Percentiles rank a stretch among this genome's conserved stretches.
These are phyloP conservation scores for Moniliella sp. DNA, from an alignment of 1,284 basidiomycete genomes.

Conservation along the genomic window DNA sequence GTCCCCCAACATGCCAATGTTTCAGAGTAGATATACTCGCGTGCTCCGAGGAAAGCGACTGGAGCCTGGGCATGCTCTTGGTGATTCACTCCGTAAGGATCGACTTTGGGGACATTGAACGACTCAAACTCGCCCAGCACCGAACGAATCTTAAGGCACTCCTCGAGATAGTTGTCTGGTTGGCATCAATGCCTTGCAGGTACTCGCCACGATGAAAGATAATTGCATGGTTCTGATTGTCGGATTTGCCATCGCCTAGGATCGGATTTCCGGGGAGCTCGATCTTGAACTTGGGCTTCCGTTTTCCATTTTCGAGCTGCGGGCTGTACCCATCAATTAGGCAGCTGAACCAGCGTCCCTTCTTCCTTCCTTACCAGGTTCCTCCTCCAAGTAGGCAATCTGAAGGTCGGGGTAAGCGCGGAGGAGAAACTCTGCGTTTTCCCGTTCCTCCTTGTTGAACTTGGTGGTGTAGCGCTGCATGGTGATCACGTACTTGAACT, in stretches of 20 bases:
- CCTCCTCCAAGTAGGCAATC: slow-evolving; percentile 94
- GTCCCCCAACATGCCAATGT: slow-evolving; percentile 95
- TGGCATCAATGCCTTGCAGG: slow-evolving; percentile 93
- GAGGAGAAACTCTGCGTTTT: slow-evolving; percentile 95
- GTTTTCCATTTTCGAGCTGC: slow-evolving; percentile 64
- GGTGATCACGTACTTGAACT: slow-evolving; percentile 96
- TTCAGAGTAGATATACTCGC: slow-evolving; percentile 99
- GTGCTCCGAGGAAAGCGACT: slow-evolving; percentile 87
- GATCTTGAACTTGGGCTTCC: slow-evolving; percentile 89
- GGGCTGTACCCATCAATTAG: slow-evolving; percentile 95
- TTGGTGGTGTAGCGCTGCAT: slow-evolving; percentile 99
- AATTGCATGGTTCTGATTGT: slow-evolving; percentile 98
- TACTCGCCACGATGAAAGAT: slow-evolving; percentile 98
- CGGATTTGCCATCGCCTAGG: slow-evolving; percentile 92
- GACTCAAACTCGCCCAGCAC: slow-evolving; percentile 96
- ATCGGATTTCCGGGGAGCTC: slow-evolving; percentile 96
- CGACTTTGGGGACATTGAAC: slow-evolving; percentile 60
- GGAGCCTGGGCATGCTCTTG: slow-evolving; percentile 54
- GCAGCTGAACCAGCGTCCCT: slow-evolving; percentile 79
- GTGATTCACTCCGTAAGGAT: slow-evolving; percentile 59
- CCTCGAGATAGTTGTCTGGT: slow-evolving; percentile 99
- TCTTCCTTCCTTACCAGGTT: slow-evolving; percentile 82
- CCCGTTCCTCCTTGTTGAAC: slow-evolving; percentile 97
- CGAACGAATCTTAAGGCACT: slow-evolving; percentile 97
- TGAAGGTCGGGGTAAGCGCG: slow-evolving; percentile 98